Percentiles rank a stretch among this genome's conserved stretches.
These are phyloP conservation scores for Suhomyces faveliae DNA, from an alignment of 805 yeast species.

Conservation along the genomic window DNA sequence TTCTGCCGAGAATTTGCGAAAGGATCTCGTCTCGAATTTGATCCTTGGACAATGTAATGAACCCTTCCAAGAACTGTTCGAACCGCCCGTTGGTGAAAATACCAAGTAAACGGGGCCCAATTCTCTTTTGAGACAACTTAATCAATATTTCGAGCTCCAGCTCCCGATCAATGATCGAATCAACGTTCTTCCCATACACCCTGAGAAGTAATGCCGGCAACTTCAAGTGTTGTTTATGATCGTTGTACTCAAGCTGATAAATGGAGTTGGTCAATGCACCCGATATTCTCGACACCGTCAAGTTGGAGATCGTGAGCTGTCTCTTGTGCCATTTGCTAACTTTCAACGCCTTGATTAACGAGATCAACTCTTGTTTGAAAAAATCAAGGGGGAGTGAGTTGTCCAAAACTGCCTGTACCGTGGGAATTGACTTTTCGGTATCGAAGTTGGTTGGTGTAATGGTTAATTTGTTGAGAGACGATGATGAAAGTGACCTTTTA, in stretches of 20 bases:
- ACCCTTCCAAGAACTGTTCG: slow-evolving; percentile 87
- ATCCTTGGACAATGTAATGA: slow-evolving; percentile 68
- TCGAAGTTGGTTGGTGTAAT: slow-evolving; percentile 29
- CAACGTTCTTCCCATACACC: slow-evolving; percentile 87
- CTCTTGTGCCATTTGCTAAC: slow-evolving; percentile 80
- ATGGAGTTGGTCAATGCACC: slow-evolving; percentile 95
- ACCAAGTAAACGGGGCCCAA: slow-evolving; percentile 88
- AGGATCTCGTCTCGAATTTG: slow-evolving; percentile 75
- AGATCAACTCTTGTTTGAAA: slow-evolving; percentile 75
- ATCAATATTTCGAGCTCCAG: slow-evolving; percentile 70
- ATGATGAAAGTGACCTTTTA: slow-evolving; percentile 29
- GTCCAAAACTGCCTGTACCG: slow-evolving; percentile 63
- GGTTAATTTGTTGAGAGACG: slow-evolving; percentile 30
- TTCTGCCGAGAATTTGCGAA: slow-evolving; percentile 82
- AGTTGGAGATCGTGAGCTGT: slow-evolving; percentile 34
- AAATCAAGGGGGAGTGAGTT: slow-evolving; percentile 79
- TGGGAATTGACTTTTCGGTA: slow-evolving; percentile 39
- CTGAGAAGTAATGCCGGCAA: slow-evolving; percentile 70
- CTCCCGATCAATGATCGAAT: slow-evolving; percentile 80
- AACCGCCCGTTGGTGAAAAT: slow-evolving; percentile 90
- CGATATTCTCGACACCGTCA: slow-evolving; percentile 65
- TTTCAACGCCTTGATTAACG: slow-evolving; percentile 58
- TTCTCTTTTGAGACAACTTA: slow-evolving; percentile 70
- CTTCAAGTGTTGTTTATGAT: slow-evolving; percentile 27
- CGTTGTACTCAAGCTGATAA: slow-evolving; percentile 63